A percentile compares a stretch with the other conserved stretches of the same genome.
phyloP scores from a whole-genome alignment of 2,329 filamentous ascomycete species.

The Cercospora janseana region DNA sequence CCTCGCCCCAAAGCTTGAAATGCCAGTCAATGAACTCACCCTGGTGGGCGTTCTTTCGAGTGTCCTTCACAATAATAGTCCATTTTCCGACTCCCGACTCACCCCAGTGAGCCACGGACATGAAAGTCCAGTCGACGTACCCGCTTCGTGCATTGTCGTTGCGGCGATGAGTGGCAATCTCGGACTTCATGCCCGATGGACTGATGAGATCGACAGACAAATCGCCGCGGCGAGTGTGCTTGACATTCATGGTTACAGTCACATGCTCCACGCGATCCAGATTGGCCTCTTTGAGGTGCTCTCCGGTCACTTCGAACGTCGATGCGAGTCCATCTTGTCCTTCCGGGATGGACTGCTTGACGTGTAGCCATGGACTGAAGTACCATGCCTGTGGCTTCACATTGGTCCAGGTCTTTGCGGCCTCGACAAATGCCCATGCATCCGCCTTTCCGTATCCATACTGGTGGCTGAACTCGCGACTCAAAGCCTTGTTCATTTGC shows the following conservation, averaged over 20 bases:
- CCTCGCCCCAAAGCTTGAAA: slow-evolving; percentile 90
- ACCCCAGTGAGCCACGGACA: slow-evolving; percentile 97
- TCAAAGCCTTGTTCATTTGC: slow-evolving; percentile 71
- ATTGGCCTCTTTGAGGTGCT: slow-evolving; percentile 80
- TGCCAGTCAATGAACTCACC: slow-evolving; percentile 90
- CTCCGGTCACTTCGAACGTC: slow-evolving; percentile 74
- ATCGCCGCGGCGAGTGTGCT: slow-evolving; percentile 83
- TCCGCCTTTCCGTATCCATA: slow-evolving; percentile 97
- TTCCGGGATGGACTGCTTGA: slow-evolving; percentile 81
- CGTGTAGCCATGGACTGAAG: slow-evolving; percentile 89
- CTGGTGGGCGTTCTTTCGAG: slow-evolving; percentile 68
- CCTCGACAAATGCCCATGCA: slow-evolving; percentile 78
- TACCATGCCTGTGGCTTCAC: slow-evolving; percentile 97
- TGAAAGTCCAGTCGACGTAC: slow-evolving; percentile 96
- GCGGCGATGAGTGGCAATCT: slow-evolving; percentile 73
- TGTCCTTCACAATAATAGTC: slow-evolving; percentile 88
- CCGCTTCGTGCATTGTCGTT: slow-evolving; percentile 66
- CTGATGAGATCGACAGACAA: slow-evolving; percentile 88
- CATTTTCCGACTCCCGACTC: slow-evolving; percentile 84
- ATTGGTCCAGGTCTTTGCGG: slow-evolving; percentile 77
- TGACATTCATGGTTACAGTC: slow-evolving; percentile 94
- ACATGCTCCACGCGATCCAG: slow-evolving; percentile 87
- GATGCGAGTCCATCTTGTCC: slow-evolving; percentile 76
- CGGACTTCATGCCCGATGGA: slow-evolving; percentile 75
- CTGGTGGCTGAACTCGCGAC: slow-evolving; percentile 86